Evolutionary conservation across 768 basidiomycete species (phyloP), one percentile per base, ranked within the genome.

Genomic region (Hericium erinaceus): DNA sequence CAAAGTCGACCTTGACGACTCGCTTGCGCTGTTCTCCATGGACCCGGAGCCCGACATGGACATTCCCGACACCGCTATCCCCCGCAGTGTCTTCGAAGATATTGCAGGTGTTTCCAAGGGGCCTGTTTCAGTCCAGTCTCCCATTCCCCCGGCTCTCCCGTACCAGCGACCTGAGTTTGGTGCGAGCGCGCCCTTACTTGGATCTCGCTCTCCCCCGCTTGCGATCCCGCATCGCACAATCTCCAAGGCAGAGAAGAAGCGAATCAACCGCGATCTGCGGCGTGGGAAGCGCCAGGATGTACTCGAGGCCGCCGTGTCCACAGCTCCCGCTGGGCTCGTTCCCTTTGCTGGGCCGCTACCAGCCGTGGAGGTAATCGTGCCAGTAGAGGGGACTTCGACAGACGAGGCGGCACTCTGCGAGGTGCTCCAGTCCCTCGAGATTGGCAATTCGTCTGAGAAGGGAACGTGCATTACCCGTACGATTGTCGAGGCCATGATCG

Each of bases 401-500:
- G 33, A 33, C 9, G 44, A 18, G 44, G 65, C 58, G 60, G 71
- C 59, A 68, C 70, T 59, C 67, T n/a, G 18, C 60, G 57, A 65
- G 39, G 48, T 56, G 41, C 20, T 60, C 54, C 65, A 10, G 67
- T 65, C 50, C 67, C 66, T 55, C 74, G 71, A 46, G 61, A 64
- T 62, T 16, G 18, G 57, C 33, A 55, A 60, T 39, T 40, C 26
- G 39, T 40, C 39, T 44, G 58, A 64, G n/a, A 61, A 61, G 20
- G 63, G 58, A 7, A 61, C 64, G 20, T 66, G 63, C 9, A 75
- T 77, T 52, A 77, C 80, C 37, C 74, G 86, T n/a, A 72, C 85
- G 4, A 91, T 92, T 50, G 88, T 91, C 10, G 89, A 93, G 67
- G 90, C 82, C 2, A 75, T 92, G 33, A 84, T 93, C 2, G 82